Conservation (phyloP, 1,284 basidiomycete species). For the Caloboletus inedulis region DNA sequence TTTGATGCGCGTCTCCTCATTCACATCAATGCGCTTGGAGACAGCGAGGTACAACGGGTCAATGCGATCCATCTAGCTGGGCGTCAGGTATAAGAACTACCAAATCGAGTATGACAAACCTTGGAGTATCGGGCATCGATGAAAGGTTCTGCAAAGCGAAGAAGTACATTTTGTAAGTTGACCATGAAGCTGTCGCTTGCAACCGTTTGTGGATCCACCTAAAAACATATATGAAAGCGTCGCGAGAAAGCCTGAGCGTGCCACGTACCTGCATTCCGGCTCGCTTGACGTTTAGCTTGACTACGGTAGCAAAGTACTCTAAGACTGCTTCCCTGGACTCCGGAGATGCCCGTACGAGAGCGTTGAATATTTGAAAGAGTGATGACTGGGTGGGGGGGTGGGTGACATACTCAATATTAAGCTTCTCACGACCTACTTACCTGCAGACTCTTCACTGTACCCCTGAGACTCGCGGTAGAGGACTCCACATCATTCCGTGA, state of each 20-base stretch:
- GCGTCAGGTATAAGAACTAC: constrained; percentile 11
- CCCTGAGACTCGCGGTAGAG: constrained; percentile 77
- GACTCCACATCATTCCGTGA: constrained; percentile 76
- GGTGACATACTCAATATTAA: constrained; percentile 5
- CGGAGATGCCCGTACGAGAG: constrained; percentile 80
- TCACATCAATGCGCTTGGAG: constrained; percentile 69
- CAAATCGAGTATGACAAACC: constrained; percentile 40
- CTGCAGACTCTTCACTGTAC: constrained; percentile 79
- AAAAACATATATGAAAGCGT: not conserved
- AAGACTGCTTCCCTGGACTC: constrained; percentile 82
- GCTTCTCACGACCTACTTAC: constrained; percentile 35
- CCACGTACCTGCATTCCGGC: constrained; percentile 78
- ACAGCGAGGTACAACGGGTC: constrained; percentile 80
- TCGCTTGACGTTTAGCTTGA: constrained; percentile 80
- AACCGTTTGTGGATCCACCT: constrained; percentile 84
- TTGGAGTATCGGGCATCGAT: constrained; percentile 92
- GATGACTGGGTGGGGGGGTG: constrained; percentile 48
- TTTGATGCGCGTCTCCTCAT: constrained; percentile 89
- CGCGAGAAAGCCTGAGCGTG: not conserved
- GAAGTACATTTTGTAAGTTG: constrained; percentile 80
- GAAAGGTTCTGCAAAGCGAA: constrained; percentile 94
- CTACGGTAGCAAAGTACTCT: constrained; percentile 75
- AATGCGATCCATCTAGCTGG: constrained; percentile 80
- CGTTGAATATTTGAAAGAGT: constrained; percentile 88
- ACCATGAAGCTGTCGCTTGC: constrained; percentile 93